A percentile compares a stretch with the other conserved stretches of the same genome.
Conservation (phyloP, 257 asterid species). For the Penstemon davidsonii region DNA sequence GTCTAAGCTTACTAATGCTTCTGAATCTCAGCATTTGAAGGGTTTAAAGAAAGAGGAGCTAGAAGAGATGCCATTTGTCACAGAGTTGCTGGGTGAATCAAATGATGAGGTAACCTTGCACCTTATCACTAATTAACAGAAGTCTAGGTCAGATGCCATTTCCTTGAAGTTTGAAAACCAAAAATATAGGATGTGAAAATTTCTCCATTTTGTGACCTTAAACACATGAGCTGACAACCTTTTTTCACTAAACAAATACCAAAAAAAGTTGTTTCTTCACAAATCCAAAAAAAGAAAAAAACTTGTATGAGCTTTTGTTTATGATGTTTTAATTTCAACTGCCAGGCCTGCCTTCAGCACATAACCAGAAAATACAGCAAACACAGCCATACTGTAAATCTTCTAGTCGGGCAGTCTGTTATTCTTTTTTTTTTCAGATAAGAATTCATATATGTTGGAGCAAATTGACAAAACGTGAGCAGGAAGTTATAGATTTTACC, state of each 20-base stretch:
- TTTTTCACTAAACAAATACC: too few species aligned
- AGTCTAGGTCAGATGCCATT: conserved; percentile 21
- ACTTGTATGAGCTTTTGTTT: not conserved
- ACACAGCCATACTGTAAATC: not conserved
- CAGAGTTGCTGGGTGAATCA: conserved; percentile 61
- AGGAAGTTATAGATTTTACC: not conserved
- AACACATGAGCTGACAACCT: not conserved
- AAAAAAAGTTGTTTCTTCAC: too few species aligned
- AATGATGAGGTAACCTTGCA: conserved; percentile 55
- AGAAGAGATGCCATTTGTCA: conserved; percentile 67
- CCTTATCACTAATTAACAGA: conserved; percentile 13
- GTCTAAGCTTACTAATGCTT: conserved; percentile 26
- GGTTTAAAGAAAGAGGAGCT: conserved; percentile 59
- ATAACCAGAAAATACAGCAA: not conserved
- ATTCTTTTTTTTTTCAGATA: too few species aligned
- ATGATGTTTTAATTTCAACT: not conserved
- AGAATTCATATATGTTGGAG: too few species aligned
- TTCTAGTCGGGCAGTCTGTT: not conserved
- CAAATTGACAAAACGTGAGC: too few species aligned
- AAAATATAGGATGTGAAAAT: conserved; percentile 11
- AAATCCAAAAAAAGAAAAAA: too few species aligned
- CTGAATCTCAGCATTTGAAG: conserved; percentile 60
- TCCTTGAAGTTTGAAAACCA: too few species aligned
- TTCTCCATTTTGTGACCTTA: not conserved
- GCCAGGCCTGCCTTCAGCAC: not conserved